A percentile compares a stretch with the other conserved stretches of the same genome.
These are phyloP conservation scores for Hygrocybe punicea DNA, from an alignment of 768 basidiomycete genomes.

Conservation along the genomic window DNA sequence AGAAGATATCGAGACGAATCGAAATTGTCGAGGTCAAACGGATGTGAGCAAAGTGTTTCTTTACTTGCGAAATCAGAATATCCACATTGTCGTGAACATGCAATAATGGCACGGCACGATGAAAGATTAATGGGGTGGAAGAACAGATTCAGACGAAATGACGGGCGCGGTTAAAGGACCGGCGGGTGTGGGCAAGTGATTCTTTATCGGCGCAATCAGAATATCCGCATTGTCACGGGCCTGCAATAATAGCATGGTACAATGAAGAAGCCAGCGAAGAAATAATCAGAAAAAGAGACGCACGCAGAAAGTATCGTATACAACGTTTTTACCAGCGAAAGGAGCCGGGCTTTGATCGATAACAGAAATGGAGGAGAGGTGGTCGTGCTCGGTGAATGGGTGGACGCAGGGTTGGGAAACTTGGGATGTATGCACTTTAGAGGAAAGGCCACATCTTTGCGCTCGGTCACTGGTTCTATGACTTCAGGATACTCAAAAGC, in stretches of 20 bases:
- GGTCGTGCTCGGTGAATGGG: not conserved
- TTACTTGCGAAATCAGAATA: too few relatives aligned
- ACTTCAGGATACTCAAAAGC: slow-evolving; percentile 25
- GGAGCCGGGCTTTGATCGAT: not conserved
- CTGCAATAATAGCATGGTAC: slow-evolving; percentile 9
- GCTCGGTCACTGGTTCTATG: not conserved
- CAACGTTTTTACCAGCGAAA: not conserved
- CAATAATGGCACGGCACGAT: too few relatives aligned
- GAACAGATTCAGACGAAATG: too few relatives aligned
- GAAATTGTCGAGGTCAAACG: too few relatives aligned
- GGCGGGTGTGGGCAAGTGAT: too few relatives aligned
- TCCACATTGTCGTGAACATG: too few relatives aligned
- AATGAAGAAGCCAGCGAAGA: slow-evolving; percentile 4
- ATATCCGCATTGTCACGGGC: too few relatives aligned
- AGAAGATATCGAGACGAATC: too few relatives aligned
- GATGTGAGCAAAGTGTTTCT: too few relatives aligned
- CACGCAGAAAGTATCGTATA: not conserved
- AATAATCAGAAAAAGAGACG: not conserved
- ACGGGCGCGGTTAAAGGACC: too few relatives aligned
- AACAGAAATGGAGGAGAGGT: not conserved
- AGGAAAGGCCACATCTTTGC: not conserved
- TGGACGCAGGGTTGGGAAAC: not conserved
- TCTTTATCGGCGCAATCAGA: too few relatives aligned
- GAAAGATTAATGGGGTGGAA: too few relatives aligned
- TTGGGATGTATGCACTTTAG: not conserved